Base-by-base conservation (phyloP, 140 eudicot species). In the Bidens hawaiensis region DNA sequence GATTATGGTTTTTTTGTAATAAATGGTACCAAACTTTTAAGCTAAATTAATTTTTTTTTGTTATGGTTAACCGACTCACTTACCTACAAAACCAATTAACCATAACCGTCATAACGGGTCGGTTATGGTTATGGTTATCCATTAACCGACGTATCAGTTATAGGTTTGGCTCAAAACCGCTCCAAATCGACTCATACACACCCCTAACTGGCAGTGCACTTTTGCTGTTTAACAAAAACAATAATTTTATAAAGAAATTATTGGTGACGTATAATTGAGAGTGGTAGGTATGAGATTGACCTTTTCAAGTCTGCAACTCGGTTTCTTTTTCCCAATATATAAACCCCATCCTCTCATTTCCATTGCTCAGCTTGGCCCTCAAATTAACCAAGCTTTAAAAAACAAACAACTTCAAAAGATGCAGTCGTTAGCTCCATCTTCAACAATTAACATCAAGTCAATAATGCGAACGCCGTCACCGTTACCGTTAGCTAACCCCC, bases 211-310 rank as follows among this genome's bases (percentile, higher is more conserved):
- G n/a, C n/a, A n/a, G n/a, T n/a, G n/a, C n/a, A n/a, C n/a, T n/a
- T n/a, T n/a, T n/a, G n/a, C n/a, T n/a, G n/a, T n/a, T n/a, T n/a
- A n/a, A n/a, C n/a, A n/a, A 30, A 30, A 30, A 30, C 4, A 30
- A 30, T 30, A 3, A 4, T 3, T 30, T 30, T 30, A 30, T 30
- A 4, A 30, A 30, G 21, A 1, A 21, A 49, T 49, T 8, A 49
- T 19, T 49, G 15, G 60, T 52, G 36, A 52, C 60, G 36, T 52
- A 24, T 21, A 46, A 27, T n/a, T 15, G 15, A 2, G 0, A 14
- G 74, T 9, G 81, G 81, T 83, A 74, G 90, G 86, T 83, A 72
- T 70, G 86, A 74, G 86, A 21, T 70, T 83, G 90, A 83, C 91
- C 69, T 22, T 62, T 51, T 49, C 88, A 60, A 70, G 78, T 64